These are phyloP conservation scores for Keithomyces neogunnii DNA, from an alignment of 2,329 filamentous ascomycete genomes.

Conservation along the genomic window DNA sequence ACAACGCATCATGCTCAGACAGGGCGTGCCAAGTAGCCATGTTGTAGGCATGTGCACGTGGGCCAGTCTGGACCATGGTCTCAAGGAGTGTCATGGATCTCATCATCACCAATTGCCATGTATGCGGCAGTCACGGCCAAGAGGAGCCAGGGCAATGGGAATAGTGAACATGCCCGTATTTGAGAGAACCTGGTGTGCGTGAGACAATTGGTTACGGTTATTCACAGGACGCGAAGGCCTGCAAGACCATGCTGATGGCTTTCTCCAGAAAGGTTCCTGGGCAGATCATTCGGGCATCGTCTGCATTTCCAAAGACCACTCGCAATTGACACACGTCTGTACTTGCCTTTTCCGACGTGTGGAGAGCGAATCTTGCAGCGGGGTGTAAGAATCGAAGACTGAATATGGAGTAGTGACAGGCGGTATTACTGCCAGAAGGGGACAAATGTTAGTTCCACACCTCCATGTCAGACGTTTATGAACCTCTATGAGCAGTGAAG, in stretches of 20 bases:
- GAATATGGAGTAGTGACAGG: not conserved
- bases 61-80: too few species aligned
- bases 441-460: too few species aligned
- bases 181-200: not conserved
- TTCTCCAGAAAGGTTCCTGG: not conserved
- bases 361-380: not conserved
- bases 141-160: too few species aligned
- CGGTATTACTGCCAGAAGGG: not conserved
- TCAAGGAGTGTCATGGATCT: too few species aligned
- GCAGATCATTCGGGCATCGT: constrained; percentile 2
- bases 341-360: not conserved
- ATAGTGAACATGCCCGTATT: too few species aligned
- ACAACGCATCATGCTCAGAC: too few species aligned
- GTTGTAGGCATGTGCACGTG: too few species aligned
- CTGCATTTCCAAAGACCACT: not conserved
- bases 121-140: too few species aligned
- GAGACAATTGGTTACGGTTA: constrained; percentile 1
- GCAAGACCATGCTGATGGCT: constrained; percentile 1
- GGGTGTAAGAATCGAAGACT: not conserved
- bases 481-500: too few species aligned
- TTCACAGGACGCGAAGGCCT: not conserved
- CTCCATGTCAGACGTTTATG: too few species aligned
- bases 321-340: not conserved
- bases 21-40: too few species aligned
- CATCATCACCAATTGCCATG: too few species aligned